Base-by-base conservation (phyloP, 202 grass and related monocot species). In the Miscanthus sacchariflorus region DNA sequence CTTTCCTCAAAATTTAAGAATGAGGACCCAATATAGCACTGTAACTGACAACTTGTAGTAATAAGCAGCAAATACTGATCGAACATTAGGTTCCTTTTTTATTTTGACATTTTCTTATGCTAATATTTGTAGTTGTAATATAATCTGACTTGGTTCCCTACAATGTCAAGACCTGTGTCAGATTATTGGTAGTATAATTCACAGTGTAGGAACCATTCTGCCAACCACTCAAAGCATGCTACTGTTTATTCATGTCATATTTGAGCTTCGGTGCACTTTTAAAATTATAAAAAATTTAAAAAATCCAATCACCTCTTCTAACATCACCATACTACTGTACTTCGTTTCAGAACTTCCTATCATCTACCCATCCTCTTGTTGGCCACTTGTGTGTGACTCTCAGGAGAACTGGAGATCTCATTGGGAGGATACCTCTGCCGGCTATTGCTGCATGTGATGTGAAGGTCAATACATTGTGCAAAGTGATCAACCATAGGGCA, bases 401-500 rank as follows among this genome's bases (percentile, higher is more conserved):
- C 63, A 89, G 86, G 96, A 91, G 83, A 90, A 91, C 81, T 4
- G 81, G 83, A 68, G 79, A 89, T 13, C 65, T 84, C 28, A 89
- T 93, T 92, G 94, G 96, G 83, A 90, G 80, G 79, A 79, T 99
- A 75, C 91, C 91, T 84, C 74, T 96, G 74, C 83, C 89, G 4
- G 87, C 85, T 48, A 93, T 99, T 90, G 66, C 91, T 76, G 77
- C 91, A 39, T 96, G 94, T 25, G 94, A 99, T 92, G 87, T 85
- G 49, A 99, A 96, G 86, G 88, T 88, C 74, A 94, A 93, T 86
- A 88, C 75, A 67, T 83, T 99, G 49, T 99, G 96, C 84, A 96
- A 93, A 94, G 17, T 88, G 69, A 92, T 96, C 6, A 49, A 96
- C 74, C 75, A 71, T 46, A 91, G 83, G 80, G 87, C 91, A 87